Conservation (phyloP, 345 rosid genomes). For the Mercurialis annua region DNA sequence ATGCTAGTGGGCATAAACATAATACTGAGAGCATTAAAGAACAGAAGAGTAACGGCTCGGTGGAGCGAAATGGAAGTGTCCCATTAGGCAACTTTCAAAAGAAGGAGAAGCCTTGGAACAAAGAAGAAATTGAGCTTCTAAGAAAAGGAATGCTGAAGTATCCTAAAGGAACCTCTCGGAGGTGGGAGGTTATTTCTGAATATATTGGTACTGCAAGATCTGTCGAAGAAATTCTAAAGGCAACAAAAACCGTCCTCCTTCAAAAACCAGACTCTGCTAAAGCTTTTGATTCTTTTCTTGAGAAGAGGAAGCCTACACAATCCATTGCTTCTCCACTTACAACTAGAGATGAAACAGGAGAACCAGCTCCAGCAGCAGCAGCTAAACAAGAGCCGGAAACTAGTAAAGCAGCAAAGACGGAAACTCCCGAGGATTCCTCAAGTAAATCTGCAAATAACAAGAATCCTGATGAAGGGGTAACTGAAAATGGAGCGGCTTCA, state of each 20-base stretch:
- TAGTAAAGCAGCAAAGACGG: slow-evolving; percentile 24
- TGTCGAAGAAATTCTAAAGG: slow-evolving; percentile 92
- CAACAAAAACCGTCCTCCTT: slow-evolving; percentile 91
- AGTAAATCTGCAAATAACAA: slow-evolving; percentile 34
- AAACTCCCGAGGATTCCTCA: slow-evolving; percentile 30
- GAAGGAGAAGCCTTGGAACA: slow-evolving; percentile 81
- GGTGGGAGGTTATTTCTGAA: slow-evolving; percentile 98
- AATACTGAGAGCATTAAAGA: slow-evolving; percentile 41
- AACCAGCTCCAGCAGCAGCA: slow-evolving; percentile 34
- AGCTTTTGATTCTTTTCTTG: slow-evolving; percentile 95
- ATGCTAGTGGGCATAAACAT: slow-evolving; percentile 39
- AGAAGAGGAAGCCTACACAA: slow-evolving; percentile 77
- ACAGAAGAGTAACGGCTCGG: slow-evolving; percentile 54
- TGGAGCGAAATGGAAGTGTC: slow-evolving; percentile 42
- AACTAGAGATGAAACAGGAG: slow-evolving; percentile 68
- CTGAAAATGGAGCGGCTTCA: slow-evolving; percentile 41
- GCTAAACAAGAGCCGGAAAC: slow-evolving; percentile 26
- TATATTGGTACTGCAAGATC: slow-evolving; percentile 89
- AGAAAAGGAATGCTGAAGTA: slow-evolving; percentile 85
- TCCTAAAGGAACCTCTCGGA: slow-evolving; percentile 91
- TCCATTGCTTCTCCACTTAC: slow-evolving; percentile 84
- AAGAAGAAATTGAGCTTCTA: slow-evolving; percentile 86
- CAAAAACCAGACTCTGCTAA: slow-evolving; percentile 88
- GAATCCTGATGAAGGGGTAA: slow-evolving; percentile 31
- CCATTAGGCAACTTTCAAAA: slow-evolving; percentile 41